Conservation (phyloP, 352 stramenopile genomes). For the Globisporangium canariense region DNA sequence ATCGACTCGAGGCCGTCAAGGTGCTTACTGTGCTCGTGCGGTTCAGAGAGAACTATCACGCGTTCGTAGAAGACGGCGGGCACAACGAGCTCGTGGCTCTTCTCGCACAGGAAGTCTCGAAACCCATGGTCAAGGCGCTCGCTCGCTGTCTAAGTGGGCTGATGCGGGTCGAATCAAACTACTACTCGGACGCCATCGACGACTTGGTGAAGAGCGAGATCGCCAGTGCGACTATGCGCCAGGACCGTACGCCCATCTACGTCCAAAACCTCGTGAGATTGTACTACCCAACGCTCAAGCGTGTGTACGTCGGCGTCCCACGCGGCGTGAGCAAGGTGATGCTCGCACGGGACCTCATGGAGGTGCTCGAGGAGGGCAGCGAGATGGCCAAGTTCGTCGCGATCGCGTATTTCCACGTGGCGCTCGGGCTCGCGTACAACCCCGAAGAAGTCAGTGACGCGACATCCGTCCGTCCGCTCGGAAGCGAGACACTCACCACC, state of each 20-base stretch:
- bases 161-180: not conserved
- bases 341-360: conserved; percentile 4
- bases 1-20: not conserved
- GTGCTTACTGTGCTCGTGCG: not conserved
- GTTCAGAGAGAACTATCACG: not conserved
- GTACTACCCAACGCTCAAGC: not conserved
- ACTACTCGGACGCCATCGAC: not conserved
- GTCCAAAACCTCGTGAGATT: not conserved
- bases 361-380: not conserved
- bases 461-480: not conserved
- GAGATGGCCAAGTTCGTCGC: not conserved
- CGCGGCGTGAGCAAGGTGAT: not conserved
- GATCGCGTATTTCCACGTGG: not conserved
- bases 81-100: not conserved
- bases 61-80: not conserved
- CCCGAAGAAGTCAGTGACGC: not conserved
- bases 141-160: not conserved
- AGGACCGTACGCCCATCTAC: not conserved
- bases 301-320: not conserved
- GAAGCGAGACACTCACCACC: not conserved
- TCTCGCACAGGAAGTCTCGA: not conserved
- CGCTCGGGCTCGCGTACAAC: not conserved
- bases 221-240: not conserved
- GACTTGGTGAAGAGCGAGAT: not conserved
- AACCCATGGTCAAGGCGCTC: not conserved